Base-by-base conservation (phyloP, 768 basidiomycete species). In the Pisolithus microcarpus region DNA sequence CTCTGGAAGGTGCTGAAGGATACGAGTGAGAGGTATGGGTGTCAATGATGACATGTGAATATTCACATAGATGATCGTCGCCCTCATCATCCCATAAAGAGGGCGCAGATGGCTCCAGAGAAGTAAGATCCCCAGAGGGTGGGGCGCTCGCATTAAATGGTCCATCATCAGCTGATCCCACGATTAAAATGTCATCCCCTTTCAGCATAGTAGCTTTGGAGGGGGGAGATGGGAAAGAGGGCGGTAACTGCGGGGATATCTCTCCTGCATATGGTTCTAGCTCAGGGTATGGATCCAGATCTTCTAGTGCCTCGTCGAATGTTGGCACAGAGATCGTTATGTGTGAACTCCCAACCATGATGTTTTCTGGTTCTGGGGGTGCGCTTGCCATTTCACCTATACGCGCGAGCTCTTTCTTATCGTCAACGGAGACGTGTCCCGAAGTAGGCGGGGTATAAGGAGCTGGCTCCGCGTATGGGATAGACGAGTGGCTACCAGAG, bases 381-480 rank as follows among this genome's bases (percentile, higher is more conserved):
- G 73, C 73, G 53, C 79, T 82, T 34, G 77, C 79, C 28, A 79
- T 55, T 34, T 70, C 70, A 1, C 70, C 75, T 38, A 84, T 69
- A 31, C 72, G 74, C 23, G 78, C 80, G 38, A 85, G 71, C n/a
- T 76, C 55, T 0, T 68, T 60, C 60, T 85, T 85, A 63, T 85
- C 83, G 60, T 85, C 83, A 2, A 75, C 82, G 16, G 83, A 82
- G 43, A 85, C 69, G 59, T 85, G 82, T n/a, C 78, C 82, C 16
- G 67, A 67, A 45, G 67, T 67, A 13, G 65, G 58, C 15, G 65
- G 59, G 15, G 57, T 31, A 47, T 73, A 72, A 18, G 61, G 60
- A 28, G 60, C 58, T 4, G 55, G 58, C 50, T 61, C 59, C n/a
- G 58, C 53, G 15, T 51, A 55, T 10, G 30, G 18, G n/a, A 30